Evolutionary conservation across 495 filamentous ascomycete species (phyloP), one percentile per base, ranked within the genome.

Genomic region (Physcia stellaris): DNA sequence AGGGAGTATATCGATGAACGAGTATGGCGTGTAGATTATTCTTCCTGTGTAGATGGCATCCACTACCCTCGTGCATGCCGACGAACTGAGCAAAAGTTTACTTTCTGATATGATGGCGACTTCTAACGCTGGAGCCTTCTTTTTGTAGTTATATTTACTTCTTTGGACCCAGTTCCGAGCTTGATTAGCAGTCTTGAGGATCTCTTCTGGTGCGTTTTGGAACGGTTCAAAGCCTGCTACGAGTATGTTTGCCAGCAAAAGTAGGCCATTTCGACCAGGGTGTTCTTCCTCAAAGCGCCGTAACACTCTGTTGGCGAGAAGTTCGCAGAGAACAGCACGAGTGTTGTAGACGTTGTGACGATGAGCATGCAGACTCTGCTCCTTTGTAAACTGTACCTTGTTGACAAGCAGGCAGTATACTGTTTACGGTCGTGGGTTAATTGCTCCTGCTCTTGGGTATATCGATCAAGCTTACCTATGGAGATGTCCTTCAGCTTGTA

Each of bases 401-500:
- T 84, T 84, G 39, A 83, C 79, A 7, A 84, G 66, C 27, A 84
- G 63, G 48, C 77, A 82, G 53, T 82, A 84, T 6, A 78, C 71
- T 61, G 13, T 9, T 17, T 37, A 7, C n/a, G 18, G 20, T 17
- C 9, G 35, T 18, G 17, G 13, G 20, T 19, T 20, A 4, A 35
- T 7, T 35, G 10, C 17, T 19, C 9, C 9, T 35, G 17, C 9
- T 27, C n/a, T 31, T 26, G 34, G 22, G 19, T 17, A 35, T 18
- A 2, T 22, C 12, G 2, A 22, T 24, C 10, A 10, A 40, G 51
- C 55, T 4, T 57, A 70, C 68, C 62, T 27, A 79, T 68, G 2
- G 78, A 82, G 26, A 80, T 71, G 53, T 84, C 79, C 34, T 79
- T 61, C 32, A 67, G 61, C 42, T 77, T 73, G 49, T 80, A 83